These are phyloP conservation scores for Thielaviopsis cerberus DNA, from an alignment of 2,329 filamentous ascomycete species.

Conservation along the genomic window DNA sequence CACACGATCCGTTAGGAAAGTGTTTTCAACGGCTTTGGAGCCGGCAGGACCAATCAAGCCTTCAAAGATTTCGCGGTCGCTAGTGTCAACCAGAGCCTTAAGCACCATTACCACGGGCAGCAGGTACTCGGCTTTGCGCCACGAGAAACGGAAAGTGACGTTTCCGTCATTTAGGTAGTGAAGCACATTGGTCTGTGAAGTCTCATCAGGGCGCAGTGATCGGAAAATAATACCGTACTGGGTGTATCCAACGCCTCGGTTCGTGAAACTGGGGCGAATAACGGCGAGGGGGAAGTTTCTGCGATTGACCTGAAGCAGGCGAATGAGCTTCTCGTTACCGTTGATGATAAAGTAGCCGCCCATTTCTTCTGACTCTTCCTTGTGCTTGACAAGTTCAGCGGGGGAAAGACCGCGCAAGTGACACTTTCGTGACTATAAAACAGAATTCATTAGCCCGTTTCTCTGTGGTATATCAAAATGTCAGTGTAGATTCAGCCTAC, in stretches of 20 bases:
- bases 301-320: constrained; percentile 74
- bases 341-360: constrained; percentile 97
- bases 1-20: constrained; percentile 85
- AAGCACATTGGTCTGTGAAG: constrained; percentile 88
- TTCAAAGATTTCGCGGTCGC: constrained; percentile 90
- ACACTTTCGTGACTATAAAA: constrained; percentile 64
- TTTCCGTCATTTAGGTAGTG: constrained; percentile 94
- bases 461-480: background rate
- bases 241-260: constrained; percentile 73
- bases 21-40: constrained; percentile 65
- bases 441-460: background rate
- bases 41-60: constrained; percentile 63
- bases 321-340: constrained; percentile 90
- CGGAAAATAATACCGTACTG: constrained; percentile 80
- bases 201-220: constrained; percentile 89
- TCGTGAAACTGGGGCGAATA: constrained; percentile 71
- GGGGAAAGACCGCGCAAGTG: constrained; percentile 77
- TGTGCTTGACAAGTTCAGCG: constrained; percentile 60
- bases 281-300: constrained; percentile 94
- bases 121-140: constrained; percentile 94
- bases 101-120: constrained; percentile 91
- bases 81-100: constrained; percentile 87
- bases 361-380: constrained; percentile 90
- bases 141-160: constrained; percentile 91
- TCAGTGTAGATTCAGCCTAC: constrained; percentile 28